phyloP scores from a whole-genome alignment of 768 basidiomycete species.

The Tricholoma flavovirens region DNA sequence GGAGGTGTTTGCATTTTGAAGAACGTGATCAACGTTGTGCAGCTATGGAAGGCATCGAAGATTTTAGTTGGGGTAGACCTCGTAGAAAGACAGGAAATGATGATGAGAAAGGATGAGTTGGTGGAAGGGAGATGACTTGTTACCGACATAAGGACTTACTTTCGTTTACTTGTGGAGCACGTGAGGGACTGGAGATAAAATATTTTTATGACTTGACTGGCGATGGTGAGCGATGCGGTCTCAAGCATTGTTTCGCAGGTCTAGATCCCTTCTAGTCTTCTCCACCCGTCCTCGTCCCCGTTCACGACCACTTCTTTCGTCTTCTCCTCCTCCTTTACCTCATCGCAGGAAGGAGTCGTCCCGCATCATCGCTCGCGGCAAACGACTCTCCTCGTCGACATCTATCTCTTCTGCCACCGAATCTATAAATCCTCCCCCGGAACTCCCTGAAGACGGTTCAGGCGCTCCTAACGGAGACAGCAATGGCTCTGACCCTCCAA shows the following conservation, averaged over 20 bases:
- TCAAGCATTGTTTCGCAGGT: constrained; percentile 32
- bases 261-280: constrained; percentile 32
- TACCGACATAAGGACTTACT: neutral
- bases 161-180: neutral
- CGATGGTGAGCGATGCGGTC: constrained; percentile 27
- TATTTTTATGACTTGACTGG: neutral
- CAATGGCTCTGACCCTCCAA: constrained; percentile 8
- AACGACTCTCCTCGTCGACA: constrained; percentile 4
- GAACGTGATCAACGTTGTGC: constrained; percentile 92
- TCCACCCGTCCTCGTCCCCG: constrained; percentile 16
- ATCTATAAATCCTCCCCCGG: constrained; percentile 7
- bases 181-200: neutral
- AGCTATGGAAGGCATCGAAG: constrained; percentile 97
- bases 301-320: constrained; percentile 8
- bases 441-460: constrained; percentile 4
- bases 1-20: constrained; percentile 71
- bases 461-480: constrained; percentile 9
- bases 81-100: constrained; percentile 58
- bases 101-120: constrained; percentile 41
- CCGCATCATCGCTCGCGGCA: neutral
- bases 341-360: neutral
- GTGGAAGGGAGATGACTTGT: constrained; percentile 4
- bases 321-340: constrained; percentile 4
- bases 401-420: constrained; percentile 6
- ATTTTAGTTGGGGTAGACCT: constrained; percentile 91